Percentiles rank a stretch among this genome's conserved stretches.
Conservation (phyloP, 2,329 filamentous ascomycete species). For the Botrytis medusae region DNA sequence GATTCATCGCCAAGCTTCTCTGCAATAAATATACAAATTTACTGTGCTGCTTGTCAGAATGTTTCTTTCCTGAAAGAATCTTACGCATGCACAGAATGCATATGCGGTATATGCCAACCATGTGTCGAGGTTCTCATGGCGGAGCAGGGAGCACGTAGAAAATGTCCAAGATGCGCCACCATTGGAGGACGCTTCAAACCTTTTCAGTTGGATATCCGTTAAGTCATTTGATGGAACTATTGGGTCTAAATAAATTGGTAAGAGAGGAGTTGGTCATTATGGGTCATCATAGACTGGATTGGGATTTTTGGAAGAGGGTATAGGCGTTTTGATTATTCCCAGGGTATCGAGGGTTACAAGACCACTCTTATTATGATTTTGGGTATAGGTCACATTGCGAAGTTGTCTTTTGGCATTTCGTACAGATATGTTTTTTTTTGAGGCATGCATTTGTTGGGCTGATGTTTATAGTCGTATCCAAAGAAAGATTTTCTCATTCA, state of each 20-base stretch:
- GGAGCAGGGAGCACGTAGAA: conserved; percentile 72
- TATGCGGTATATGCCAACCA: conserved; percentile 85
- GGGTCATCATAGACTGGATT: conserved; percentile 19
- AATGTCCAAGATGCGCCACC: conserved; percentile 76
- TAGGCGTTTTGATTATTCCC: conserved; percentile 19
- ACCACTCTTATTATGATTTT: conserved; percentile 16
- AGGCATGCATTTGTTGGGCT: conserved; percentile 18
- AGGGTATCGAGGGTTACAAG: conserved; percentile 10
- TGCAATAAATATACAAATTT: conserved; percentile 80
- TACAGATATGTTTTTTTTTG: background rate
- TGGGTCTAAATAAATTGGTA: conserved; percentile 1
- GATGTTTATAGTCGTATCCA: conserved; percentile 22
- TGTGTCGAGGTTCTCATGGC: conserved; percentile 81
- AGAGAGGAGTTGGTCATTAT: conserved; percentile 11
- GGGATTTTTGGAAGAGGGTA: conserved; percentile 6
- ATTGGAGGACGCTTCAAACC: conserved; percentile 81
- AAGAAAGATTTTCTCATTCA: conserved; percentile 8
- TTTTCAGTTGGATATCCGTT: conserved; percentile 80
- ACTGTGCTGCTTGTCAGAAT: conserved; percentile 83
- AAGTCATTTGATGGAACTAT: conserved; percentile 26
- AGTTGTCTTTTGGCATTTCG: background rate
- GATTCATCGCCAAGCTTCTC: conserved; percentile 73
- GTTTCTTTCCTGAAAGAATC: conserved; percentile 77
- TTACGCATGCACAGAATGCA: conserved; percentile 94
- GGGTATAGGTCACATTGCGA: conserved; percentile 16